Evolutionary conservation across 2,329 filamentous ascomycete genomes (phyloP).

Genomic region (Amphichorda felina): DNA sequence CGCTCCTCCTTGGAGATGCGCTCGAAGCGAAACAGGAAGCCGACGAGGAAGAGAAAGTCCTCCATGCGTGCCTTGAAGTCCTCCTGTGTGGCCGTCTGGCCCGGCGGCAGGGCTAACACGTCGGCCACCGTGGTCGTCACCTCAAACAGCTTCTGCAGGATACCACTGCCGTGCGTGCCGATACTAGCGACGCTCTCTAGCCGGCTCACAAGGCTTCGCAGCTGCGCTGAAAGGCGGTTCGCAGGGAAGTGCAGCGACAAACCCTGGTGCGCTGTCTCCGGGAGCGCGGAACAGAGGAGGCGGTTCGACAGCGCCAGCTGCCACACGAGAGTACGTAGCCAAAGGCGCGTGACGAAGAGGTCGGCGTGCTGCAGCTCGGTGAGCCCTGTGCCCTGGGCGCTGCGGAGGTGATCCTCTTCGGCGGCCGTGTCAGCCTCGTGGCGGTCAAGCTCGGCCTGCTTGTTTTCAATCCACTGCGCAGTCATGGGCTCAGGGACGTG

Average conservation of each 20-base stretch:
- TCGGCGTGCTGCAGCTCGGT: slow-evolving; percentile 16
- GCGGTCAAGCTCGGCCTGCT: slow-evolving; percentile 25
- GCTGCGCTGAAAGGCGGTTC: slow-evolving; percentile 22
- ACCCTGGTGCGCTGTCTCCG: slow-evolving; percentile 20
- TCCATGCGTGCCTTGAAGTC: slow-evolving; percentile 31
- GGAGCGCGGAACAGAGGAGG: slow-evolving; percentile 20
- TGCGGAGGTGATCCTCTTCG: slow-evolving; percentile 4
- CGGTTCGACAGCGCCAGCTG: slow-evolving; percentile 13
- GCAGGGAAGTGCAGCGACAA: slow-evolving; percentile 26
- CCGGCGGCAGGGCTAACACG: slow-evolving; percentile 38
- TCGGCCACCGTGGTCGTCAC: slow-evolving; percentile 48
- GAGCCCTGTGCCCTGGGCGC: slow-evolving; percentile 15
- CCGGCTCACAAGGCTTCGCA: slow-evolving; percentile 22
- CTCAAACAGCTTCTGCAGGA: slow-evolving; percentile 47
- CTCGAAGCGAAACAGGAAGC: slow-evolving; percentile 36
- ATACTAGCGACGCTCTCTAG: slow-evolving; percentile 28
- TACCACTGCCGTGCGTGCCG: slow-evolving; percentile 41
- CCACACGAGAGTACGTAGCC: slow-evolving; percentile 6
- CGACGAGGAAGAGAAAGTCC: slow-evolving; percentile 39
- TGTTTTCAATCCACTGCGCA: slow-evolving; percentile 25
- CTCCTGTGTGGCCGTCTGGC: slow-evolving; percentile 21
- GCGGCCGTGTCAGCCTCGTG: slow-evolving; percentile 19
- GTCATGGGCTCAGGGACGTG: slow-evolving; percentile 8
- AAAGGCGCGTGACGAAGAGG: slow-evolving; percentile 5
- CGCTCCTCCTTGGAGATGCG: slow-evolving; percentile 31